phyloP scores from a whole-genome alignment of 2,329 filamentous ascomycete genomes.

The Trichophyton schoenleinii region DNA sequence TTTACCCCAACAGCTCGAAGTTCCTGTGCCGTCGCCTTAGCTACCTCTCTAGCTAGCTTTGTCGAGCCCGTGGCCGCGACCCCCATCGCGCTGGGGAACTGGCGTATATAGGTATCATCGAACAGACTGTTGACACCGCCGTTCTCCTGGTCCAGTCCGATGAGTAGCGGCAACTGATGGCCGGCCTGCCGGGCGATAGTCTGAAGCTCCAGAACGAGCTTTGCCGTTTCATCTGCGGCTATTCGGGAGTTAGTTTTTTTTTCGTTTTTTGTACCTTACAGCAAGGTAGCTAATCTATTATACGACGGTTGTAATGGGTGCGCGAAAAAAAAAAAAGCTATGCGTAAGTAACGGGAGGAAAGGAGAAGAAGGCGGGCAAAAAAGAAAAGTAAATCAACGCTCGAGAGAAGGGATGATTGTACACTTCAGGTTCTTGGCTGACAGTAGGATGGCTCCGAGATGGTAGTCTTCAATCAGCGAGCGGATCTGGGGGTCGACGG shows the following conservation, averaged over 20 bases:
- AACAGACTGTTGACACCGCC: constrained; percentile 94
- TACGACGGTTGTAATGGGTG: neutral
- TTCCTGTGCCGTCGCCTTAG: constrained; percentile 85
- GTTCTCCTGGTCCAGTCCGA: constrained; percentile 94
- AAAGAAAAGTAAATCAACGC: neutral
- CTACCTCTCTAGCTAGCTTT: constrained; percentile 76
- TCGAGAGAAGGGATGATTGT: constrained; percentile 3
- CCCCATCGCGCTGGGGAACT: constrained; percentile 95
- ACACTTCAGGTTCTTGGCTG: constrained; percentile 56
- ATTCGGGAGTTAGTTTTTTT: constrained; percentile 21
- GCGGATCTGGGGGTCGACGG: constrained; percentile 50
- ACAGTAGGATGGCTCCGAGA: constrained; percentile 66
- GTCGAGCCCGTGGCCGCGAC: constrained; percentile 81
- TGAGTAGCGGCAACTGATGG: constrained; percentile 76
- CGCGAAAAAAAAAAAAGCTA: constrained; percentile 3
- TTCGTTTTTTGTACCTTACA: neutral
- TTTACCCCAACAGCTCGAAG: constrained; percentile 89
- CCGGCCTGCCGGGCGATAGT: constrained; percentile 82
- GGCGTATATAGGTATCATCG: constrained; percentile 87
- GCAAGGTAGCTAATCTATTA: neutral
- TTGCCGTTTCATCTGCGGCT: constrained; percentile 86
- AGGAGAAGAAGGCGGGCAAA: constrained; percentile 4
- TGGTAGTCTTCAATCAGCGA: constrained; percentile 56
- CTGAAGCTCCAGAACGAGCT: constrained; percentile 80
- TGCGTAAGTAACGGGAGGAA: neutral